These are phyloP conservation scores for Spiromastix sp. DNA, from an alignment of 2,329 filamentous ascomycete species.

Conservation along the genomic window DNA sequence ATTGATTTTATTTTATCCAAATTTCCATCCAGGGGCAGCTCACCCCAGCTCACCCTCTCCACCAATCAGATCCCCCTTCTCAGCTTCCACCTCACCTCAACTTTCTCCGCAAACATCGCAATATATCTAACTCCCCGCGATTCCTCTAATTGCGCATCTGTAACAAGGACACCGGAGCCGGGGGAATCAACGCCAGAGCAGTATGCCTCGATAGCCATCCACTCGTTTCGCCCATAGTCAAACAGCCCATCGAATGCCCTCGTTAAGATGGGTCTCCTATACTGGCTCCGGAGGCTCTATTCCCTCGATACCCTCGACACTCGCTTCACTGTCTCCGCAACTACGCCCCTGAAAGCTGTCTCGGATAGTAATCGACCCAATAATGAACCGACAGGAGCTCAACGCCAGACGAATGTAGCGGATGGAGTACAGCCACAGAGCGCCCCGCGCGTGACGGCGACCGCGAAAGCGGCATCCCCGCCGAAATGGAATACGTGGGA, in stretches of 20 bases:
- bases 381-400: constrained; percentile 25
- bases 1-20: too few species aligned
- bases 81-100: too few species aligned
- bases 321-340: constrained; percentile 61
- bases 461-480: constrained; percentile 39
- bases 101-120: too few species aligned
- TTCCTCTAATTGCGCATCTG: too few species aligned
- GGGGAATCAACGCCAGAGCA: too few species aligned
- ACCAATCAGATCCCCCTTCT: too few species aligned
- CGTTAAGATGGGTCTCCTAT: constrained; percentile 35
- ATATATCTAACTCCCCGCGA: too few species aligned
- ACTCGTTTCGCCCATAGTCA: neutral
- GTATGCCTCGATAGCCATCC: neutral
- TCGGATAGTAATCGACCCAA: constrained; percentile 43
- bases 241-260: constrained; percentile 21
- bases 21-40: too few species aligned
- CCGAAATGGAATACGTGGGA: constrained; percentile 80
- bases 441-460: neutral
- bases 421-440: neutral
- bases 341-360: constrained; percentile 52
- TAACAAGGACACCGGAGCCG: too few species aligned
- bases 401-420: constrained; percentile 11
- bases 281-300: constrained; percentile 45
- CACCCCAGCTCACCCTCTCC: too few species aligned
- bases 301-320: constrained; percentile 60